Conservation (phyloP, 176 grass and related monocot species). For the Puccinellia tenuiflora region DNA sequence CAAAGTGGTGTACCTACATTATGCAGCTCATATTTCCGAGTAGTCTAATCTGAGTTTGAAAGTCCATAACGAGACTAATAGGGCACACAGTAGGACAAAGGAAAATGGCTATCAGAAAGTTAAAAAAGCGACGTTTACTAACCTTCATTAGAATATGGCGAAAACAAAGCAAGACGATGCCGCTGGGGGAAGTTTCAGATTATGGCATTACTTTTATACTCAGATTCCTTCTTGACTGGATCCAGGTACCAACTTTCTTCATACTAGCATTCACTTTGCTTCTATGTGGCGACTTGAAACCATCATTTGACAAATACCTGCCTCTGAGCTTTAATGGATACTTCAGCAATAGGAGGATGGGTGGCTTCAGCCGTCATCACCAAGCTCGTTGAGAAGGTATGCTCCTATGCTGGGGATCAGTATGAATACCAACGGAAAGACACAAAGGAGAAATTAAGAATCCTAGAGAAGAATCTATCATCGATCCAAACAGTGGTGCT, state of each 20-base stretch:
- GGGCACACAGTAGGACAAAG: no score
- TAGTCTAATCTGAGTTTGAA: no score
- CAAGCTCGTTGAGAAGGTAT: slow-evolving; percentile 22
- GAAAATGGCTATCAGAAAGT: no score
- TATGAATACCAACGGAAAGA: slow-evolving; percentile 33
- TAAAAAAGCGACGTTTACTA: no score
- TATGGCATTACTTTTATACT: no score
- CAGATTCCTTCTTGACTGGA: neutral
- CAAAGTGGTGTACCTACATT: no score
- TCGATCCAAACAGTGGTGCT: neutral
- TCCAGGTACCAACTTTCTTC: neutral
- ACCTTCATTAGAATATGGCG: neutral
- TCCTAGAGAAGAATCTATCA: slow-evolving; percentile 1
- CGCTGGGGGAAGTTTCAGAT: neutral
- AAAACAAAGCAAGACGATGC: neutral
- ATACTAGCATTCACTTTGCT: neutral
- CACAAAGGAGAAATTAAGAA: slow-evolving; percentile 27
- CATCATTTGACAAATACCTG: neutral
- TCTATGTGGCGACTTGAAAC: neutral
- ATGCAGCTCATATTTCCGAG: no score
- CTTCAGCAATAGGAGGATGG: slow-evolving; percentile 11
- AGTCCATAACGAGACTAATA: no score
- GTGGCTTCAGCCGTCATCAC: neutral
- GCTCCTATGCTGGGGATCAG: slow-evolving; percentile 21
- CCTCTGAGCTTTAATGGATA: neutral